phyloP scores from a whole-genome alignment of 371 early-diverging fungal genomes.

The Haplosporangium sp. region DNA sequence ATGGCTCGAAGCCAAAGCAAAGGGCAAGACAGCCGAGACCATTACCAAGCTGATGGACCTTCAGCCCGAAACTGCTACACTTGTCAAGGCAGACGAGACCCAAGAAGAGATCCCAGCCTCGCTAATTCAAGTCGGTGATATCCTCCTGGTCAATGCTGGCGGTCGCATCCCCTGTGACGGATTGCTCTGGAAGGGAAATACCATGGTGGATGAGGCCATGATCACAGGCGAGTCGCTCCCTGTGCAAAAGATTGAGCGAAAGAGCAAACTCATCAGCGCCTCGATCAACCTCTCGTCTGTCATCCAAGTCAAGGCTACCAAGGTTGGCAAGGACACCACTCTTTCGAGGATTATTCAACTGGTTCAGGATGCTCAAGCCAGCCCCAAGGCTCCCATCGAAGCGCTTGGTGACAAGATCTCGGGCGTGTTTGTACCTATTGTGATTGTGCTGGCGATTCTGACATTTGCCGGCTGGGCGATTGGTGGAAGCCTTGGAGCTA shows the following conservation, averaged over 20 bases:
- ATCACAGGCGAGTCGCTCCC: slow-evolving; percentile 88
- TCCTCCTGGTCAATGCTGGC: slow-evolving; percentile 73
- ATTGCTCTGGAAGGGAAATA: slow-evolving; percentile 65
- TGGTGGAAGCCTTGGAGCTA: slow-evolving; percentile 44
- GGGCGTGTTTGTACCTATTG: slow-evolving; percentile 66
- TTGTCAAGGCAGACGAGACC: slow-evolving; percentile 55
- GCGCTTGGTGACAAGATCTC: slow-evolving; percentile 74
- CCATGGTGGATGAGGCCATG: slow-evolving; percentile 81
- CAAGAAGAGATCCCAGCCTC: slow-evolving; percentile 42
- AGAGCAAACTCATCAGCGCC: slow-evolving; percentile 66
- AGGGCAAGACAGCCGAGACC: slow-evolving; percentile 76
- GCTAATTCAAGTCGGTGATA: slow-evolving; percentile 65
- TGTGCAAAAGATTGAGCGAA: slow-evolving; percentile 66
- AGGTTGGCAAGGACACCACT: slow-evolving; percentile 69
- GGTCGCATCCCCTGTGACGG: slow-evolving; percentile 79
- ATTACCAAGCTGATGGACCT: slow-evolving; percentile 76
- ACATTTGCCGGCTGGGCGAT: slow-evolving; percentile 72
- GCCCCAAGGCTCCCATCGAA: slow-evolving; percentile 74
- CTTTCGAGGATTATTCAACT: slow-evolving; percentile 72
- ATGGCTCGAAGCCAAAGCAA: slow-evolving; percentile 77
- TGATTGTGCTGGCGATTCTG: slow-evolving; percentile 64
- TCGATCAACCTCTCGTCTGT: slow-evolving; percentile 68
- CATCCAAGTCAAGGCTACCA: slow-evolving; percentile 67
- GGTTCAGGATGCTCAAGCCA: slow-evolving; percentile 76
- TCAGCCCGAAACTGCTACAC: slow-evolving; percentile 71